Evolutionary conservation across 108 stramenopile genomes (phyloP).

Genomic region (Pelagomonas calceolata): DNA sequence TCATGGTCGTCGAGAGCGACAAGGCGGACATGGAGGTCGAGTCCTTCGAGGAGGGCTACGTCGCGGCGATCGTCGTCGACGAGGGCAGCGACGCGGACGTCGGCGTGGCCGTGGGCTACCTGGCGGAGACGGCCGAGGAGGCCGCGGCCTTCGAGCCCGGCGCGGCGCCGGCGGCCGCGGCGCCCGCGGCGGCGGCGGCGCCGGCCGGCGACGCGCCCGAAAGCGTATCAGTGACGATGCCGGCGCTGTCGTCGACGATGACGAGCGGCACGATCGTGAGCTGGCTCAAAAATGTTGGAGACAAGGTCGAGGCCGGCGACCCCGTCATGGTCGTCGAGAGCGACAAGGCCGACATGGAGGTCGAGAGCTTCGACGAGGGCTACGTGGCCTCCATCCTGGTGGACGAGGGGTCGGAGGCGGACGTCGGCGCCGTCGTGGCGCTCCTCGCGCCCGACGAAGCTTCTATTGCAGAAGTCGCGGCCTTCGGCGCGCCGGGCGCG

Average conservation of each 20-base stretch:
- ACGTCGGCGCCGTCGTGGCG: constrained; percentile 33
- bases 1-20: constrained; percentile 93
- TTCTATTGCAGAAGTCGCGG: too few species aligned
- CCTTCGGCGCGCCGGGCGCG: too few species aligned
- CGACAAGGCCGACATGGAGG: constrained; percentile 60
- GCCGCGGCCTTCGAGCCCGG: constrained; percentile 15
- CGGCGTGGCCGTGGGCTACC: constrained; percentile 29
- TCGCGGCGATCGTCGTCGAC: constrained; percentile 30
- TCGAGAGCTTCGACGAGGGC: constrained; percentile 33
- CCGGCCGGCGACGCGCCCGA: constrained; percentile 32
- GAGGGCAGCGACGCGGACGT: constrained; percentile 33
- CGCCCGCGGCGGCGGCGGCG: constrained; percentile 42
- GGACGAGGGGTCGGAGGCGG: constrained; percentile 24
- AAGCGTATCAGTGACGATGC: too few species aligned
- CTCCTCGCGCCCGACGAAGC: constrained; percentile 22
- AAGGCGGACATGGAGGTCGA: constrained; percentile 54
- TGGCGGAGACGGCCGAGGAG: constrained; percentile 22
- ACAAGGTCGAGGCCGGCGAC: constrained; percentile 76
- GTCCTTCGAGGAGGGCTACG: constrained; percentile 26
- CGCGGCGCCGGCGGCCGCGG: constrained; percentile 45
- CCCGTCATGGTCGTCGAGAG: constrained; percentile 92
- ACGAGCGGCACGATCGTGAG: constrained; percentile 92
- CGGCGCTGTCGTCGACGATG: constrained; percentile 86
- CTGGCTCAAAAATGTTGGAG: constrained; percentile 85
- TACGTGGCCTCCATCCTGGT: constrained; percentile 33